Base-by-base conservation (phyloP, 345 rosid genomes). In the Aquilaria yunnanensis region DNA sequence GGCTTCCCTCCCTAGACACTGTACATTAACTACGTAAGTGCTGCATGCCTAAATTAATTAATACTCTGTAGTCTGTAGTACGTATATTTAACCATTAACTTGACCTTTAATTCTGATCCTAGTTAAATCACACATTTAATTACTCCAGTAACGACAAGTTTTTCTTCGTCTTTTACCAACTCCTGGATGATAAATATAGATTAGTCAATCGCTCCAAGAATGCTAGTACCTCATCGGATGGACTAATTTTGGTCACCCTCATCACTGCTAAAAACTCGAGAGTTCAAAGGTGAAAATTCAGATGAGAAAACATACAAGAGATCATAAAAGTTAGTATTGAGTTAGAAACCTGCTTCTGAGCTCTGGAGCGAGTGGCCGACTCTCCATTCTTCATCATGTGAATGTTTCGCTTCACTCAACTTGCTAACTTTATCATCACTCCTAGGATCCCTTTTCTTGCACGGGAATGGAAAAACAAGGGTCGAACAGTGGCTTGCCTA, bases 311-410 rank as follows among this genome's bases (percentile, higher is more conserved):
- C 31, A 10, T 51, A 46, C 5, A n/a, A 14, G 9, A 6, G 14
- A 2, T 14, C 23, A n/a, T 5, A 52, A 10, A 2, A 23, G 61
- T 2, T 45, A 32, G 6, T 13, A 14, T 33, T 2, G 51, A 45
- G 54, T 37, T 16, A 57, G 61, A 49, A 16, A 75, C 90, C 83
- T 81, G 90, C 65, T 74, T 84, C 60, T 83, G 70, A 14, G 84
- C 83, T 45, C 90, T 71, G 70, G 85, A 84, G 48, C 86, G 78
- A 48, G 81, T 83, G 3, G 90, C 84, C n/a, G 86, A 81, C 62
- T 84, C 90, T 66, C 90, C 68, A 67, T 81, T 84, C 75, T 81
- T 84, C 59, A 84, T 80, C 85, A 66, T 65, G 51, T 86, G 78
- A 61, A 75, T 80, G 14, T 68, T 67, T 14, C 80, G 63, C 23